Evolutionary conservation across 2,329 filamentous ascomycete genomes (phyloP), one percentile per base, ranked within the genome.

Genomic region (Clarireedia sp.): DNA sequence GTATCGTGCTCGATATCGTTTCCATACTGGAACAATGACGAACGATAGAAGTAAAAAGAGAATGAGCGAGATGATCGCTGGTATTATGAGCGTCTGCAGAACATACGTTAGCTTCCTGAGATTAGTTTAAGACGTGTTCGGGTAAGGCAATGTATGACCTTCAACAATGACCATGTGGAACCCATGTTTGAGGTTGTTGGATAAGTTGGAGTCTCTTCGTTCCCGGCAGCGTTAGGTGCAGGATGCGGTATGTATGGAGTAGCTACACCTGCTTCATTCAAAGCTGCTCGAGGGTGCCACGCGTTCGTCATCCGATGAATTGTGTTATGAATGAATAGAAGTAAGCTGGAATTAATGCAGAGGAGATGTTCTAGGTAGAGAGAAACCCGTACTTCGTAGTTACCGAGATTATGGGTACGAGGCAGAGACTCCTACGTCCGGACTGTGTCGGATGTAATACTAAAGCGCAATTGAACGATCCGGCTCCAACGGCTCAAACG

Each of bases 1-100:
- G 69, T 90, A 90, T 58, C 86, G 82, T 63, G 78, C 78, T 60
- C 81, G 83, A 70, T 89, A 87, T 55, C 78, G 80, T 48, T 81
- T 83, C 79, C 86, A 87, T 57, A 86, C 67, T 2, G 87, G 87
- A 24, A 88, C 67, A 58, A 89, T 65, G 63, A 84, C 72, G 68
- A 83, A 87, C 55, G 81, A 84, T 55, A 84, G 72, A 56, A 83
- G 56, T 63, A 90, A 70, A 70, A 88, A 91, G 62, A 89, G 73
- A 59, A 80, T 70, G 48, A 90, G 76, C 46, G 87, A 87, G 66
- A 90, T 83, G 66, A 85, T 65, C 52, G 86, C 86, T 36, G 87
- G 87, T 60, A 89, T 73, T 63, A 89, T 69, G 59, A 90, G 72
- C 5, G 84, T 87, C 87, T 90, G 65, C 6, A 44, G 41, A 40